phyloP scores from a whole-genome alignment of 345 rosid genomes.

The Dipteronia dyeriana region DNA sequence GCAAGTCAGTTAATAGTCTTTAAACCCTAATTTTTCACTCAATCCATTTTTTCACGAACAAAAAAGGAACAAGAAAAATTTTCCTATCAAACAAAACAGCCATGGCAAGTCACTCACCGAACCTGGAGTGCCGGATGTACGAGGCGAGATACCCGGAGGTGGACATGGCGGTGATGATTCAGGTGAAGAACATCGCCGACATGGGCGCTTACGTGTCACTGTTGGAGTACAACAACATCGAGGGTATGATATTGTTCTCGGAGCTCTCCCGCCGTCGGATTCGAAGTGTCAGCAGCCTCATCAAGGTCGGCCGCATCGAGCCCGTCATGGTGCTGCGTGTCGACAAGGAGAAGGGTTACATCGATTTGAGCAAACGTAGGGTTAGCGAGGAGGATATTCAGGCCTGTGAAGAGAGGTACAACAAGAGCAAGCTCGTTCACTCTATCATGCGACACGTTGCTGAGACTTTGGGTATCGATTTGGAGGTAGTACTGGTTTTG shows the following conservation, averaged over 20 bases:
- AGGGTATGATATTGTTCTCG: slow-evolving; percentile 96
- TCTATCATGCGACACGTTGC: slow-evolving; percentile 98
- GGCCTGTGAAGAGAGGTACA: slow-evolving; percentile 93
- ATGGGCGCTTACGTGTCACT: slow-evolving; percentile 97
- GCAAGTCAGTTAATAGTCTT: not conserved
- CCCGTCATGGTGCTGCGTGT: slow-evolving; percentile 99
- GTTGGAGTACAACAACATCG: slow-evolving; percentile 95
- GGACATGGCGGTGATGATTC: slow-evolving; percentile 99
- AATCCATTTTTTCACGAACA: slow-evolving; percentile 7
- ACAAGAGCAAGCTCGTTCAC: slow-evolving; percentile 98
- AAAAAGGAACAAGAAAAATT: not conserved
- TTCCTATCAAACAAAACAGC: slow-evolving; percentile 19
- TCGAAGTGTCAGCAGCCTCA: slow-evolving; percentile 91
- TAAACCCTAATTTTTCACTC: slow-evolving; percentile 12
- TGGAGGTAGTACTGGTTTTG: slow-evolving; percentile 59
- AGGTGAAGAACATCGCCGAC: slow-evolving; percentile 94
- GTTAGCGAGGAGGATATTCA: slow-evolving; percentile 95
- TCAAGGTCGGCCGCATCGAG: slow-evolving; percentile 95
- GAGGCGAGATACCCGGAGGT: slow-evolving; percentile 92
- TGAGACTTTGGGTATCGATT: slow-evolving; percentile 78
- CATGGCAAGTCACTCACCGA: slow-evolving; percentile 65
- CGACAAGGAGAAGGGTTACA: slow-evolving; percentile 94
- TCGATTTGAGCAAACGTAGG: slow-evolving; percentile 92
- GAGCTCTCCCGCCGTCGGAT: slow-evolving; percentile 99
- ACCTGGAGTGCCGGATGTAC: slow-evolving; percentile 97